Percentiles rank a stretch among this genome's conserved stretches.
phyloP scores from a whole-genome alignment of 2,329 filamentous ascomycete species.

The Juglanconis sp. region DNA sequence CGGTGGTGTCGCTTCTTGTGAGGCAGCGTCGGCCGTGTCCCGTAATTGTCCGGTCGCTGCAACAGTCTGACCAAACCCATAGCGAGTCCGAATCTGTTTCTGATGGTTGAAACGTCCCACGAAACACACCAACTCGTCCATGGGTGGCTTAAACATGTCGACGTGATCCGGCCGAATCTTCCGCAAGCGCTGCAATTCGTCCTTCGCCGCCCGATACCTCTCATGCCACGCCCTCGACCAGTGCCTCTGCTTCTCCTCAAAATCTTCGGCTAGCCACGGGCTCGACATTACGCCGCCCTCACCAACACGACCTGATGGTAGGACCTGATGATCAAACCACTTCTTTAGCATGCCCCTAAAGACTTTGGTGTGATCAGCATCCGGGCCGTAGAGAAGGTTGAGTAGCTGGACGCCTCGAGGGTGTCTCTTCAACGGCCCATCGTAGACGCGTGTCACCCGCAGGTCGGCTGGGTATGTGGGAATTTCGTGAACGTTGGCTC shows the following conservation, averaged over 20 bases:
- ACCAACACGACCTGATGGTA: conserved; percentile 34
- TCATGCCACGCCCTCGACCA: conserved; percentile 29
- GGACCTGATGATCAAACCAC: conserved; percentile 38
- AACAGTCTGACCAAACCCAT: conserved; percentile 22
- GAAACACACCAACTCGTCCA: conserved; percentile 23
- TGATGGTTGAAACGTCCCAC: conserved; percentile 27
- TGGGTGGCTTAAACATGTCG: conserved; percentile 15
- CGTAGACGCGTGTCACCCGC: conserved; percentile 33
- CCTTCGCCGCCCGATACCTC: conserved; percentile 15
- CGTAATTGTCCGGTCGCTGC: conserved; percentile 29
- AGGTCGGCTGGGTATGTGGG: conserved; percentile 29
- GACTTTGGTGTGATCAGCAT: conserved; percentile 31
- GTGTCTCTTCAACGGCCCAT: conserved; percentile 35
- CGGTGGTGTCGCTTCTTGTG: conserved; percentile 17
- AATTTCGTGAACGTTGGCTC: conserved; percentile 27
- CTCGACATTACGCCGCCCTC: conserved; percentile 31
- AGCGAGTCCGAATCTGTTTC: conserved; percentile 19
- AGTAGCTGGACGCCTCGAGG: conserved; percentile 33
- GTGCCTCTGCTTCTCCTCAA: conserved; percentile 32
- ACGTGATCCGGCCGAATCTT: conserved; percentile 17
- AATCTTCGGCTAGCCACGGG: conserved; percentile 37
- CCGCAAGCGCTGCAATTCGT: conserved; percentile 18
- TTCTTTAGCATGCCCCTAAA: conserved; percentile 37
- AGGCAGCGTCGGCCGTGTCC: conserved; percentile 22
- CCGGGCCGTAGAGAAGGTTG: conserved; percentile 41